Base-by-base conservation (phyloP, 768 basidiomycete species). In the Xerocomellus chrysenteron region DNA sequence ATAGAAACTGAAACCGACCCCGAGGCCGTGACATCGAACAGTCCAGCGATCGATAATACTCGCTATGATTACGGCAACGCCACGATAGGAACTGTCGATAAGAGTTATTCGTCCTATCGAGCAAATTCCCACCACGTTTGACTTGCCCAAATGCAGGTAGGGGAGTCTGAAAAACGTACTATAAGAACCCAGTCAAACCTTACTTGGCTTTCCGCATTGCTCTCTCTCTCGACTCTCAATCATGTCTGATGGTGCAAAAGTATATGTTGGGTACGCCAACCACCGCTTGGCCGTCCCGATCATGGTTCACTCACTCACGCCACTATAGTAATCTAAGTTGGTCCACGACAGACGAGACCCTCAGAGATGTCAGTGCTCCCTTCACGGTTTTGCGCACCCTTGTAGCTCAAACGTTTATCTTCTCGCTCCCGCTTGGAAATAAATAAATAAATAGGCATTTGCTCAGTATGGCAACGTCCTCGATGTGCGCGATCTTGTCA, bases 401-500 rank as follows among this genome's bases (percentile, higher is more conserved):
- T 24, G 46, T 52, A 30, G 40, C 61, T 61, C 50, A 65, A 53
- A 51, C 36, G 13, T 50, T 36, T 7, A 43, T 52, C 53, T 33
- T 50, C 14, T n/a, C 57, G 21, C 50, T 17, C 9, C 59, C 55
- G 30, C 28, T 32, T 42, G 2, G 4, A 24, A 37, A 33, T 47
- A 13, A 41, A 64, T 49, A 13, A 42, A 55, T 46, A 47, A 26
- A 59, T 30, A 80, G 77, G 75, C 75, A 7, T 83, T 83, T 74
- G 58, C 65, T 43, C 46, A 68, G 14, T 79, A 62, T 65, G 82
- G 82, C 56, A 50, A 71, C 37, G 74, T 83, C 62, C 48, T 71
- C 56, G 82, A 83, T 77, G 82, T 83, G 71, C 70, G 82, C 76
- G 59, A 63, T 70, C 63, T 60, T 57, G 62, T 61, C 62, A 53